Conservation (phyloP, 805 yeast genomes). For the Torulaspora microellipsoides region DNA sequence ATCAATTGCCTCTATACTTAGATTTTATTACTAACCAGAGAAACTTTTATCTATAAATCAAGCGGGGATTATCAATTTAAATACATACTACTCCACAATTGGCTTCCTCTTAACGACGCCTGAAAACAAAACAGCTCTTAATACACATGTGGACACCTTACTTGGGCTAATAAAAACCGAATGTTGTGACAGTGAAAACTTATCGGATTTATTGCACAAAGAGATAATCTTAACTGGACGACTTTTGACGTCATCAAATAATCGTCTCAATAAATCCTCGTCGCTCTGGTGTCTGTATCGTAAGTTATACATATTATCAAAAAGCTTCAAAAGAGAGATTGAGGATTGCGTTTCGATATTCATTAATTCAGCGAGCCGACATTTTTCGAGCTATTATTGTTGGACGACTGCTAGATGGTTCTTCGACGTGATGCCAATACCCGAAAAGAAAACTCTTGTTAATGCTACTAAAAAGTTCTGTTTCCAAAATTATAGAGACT, state of each 20-base stretch:
- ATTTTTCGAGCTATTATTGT: constrained; percentile 38
- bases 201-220: constrained; percentile 12
- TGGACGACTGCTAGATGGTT: constrained; percentile 38
- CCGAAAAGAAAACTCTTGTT: constrained; percentile 11
- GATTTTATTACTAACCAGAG: background rate
- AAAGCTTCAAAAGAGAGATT: background rate
- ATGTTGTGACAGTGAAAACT: background rate
- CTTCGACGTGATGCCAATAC: constrained; percentile 20
- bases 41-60: background rate
- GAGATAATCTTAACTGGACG: constrained; percentile 19
- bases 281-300: constrained; percentile 37
- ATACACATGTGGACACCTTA: constrained; percentile 30
- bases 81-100: constrained; percentile 26
- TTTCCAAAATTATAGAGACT: constrained; percentile 26
- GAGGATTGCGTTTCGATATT: constrained; percentile 19
- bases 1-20: background rate
- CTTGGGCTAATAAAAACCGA: constrained; percentile 6
- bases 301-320: constrained; percentile 24
- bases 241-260: constrained; percentile 33
- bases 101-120: constrained; percentile 37
- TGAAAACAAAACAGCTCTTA: constrained; percentile 35
- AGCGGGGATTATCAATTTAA: background rate
- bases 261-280: constrained; percentile 38
- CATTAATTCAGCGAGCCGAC: constrained; percentile 30
- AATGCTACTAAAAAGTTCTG: constrained; percentile 25